Percentiles rank a stretch among this genome's conserved stretches.
Conservation (phyloP, 225 moss, liverwort and hornwort species). For the Sphagnum tenellum region DNA sequence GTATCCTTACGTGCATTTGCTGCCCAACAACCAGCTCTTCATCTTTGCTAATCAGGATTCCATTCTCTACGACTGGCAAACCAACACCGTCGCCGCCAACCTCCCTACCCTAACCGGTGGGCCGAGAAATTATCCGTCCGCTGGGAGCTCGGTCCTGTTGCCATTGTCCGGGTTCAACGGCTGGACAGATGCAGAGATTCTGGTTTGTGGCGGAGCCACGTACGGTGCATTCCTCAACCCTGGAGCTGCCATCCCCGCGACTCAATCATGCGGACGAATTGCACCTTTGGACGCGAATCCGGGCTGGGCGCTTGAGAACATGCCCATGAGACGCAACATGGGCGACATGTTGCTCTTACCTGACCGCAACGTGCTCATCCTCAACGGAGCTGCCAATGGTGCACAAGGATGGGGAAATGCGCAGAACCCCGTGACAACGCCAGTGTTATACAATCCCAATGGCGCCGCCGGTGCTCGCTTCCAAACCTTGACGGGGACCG, state of each 20-base stretch:
- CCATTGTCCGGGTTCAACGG: conserved; percentile 7
- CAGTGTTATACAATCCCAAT: background rate
- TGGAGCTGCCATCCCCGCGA: background rate
- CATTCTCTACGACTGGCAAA: conserved; percentile 12
- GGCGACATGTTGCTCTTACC: background rate
- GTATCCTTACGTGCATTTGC: conserved; percentile 14
- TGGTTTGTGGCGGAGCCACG: conserved; percentile 21
- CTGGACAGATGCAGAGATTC: conserved; percentile 11
- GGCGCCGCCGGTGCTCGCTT: background rate
- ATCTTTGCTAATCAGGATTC: conserved; percentile 35
- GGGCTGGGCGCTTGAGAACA: background rate
- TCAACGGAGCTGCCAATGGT: conserved; percentile 1
- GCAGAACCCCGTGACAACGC: background rate
- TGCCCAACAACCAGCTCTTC: conserved; percentile 27
- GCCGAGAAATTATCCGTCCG: conserved; percentile 31
- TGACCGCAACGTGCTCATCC: background rate
- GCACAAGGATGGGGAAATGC: background rate
- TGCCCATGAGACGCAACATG: background rate
- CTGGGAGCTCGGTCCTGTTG: conserved; percentile 24
- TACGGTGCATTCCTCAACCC: background rate
- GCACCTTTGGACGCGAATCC: background rate
- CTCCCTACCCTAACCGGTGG: conserved; percentile 29
- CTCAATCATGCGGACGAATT: background rate
- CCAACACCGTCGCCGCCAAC: conserved; percentile 14
- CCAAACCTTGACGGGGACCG: background rate